Evolutionary conservation across 352 stramenopile species (phyloP).

Genomic region (Nothophytophthora sp.): DNA sequence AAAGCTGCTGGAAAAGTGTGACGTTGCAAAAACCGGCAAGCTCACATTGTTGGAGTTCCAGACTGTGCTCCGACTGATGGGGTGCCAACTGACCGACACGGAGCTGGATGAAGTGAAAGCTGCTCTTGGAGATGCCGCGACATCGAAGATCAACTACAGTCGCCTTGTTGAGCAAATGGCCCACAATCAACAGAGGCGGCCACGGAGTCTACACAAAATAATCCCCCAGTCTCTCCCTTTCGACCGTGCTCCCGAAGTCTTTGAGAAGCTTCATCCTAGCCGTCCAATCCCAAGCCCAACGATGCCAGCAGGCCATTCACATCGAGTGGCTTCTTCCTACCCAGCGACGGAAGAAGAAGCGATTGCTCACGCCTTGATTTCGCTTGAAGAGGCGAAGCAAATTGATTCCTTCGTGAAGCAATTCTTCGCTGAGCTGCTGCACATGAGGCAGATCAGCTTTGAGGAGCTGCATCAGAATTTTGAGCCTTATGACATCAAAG

Average conservation of each 20-base stretch:
- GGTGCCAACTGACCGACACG: slow-evolving; percentile 47
- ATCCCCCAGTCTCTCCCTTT: slow-evolving; percentile 13
- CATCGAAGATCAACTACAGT: slow-evolving; percentile 55
- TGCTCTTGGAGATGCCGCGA: slow-evolving; percentile 42
- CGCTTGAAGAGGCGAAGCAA: slow-evolving; percentile 43
- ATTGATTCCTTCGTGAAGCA: slow-evolving; percentile 43
- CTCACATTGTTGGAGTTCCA: slow-evolving; percentile 73
- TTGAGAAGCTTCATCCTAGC: slow-evolving; percentile 9
- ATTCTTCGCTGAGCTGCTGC: slow-evolving; percentile 54
- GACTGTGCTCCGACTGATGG: slow-evolving; percentile 79
- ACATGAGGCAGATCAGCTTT: slow-evolving; percentile 35
- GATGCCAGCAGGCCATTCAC: slow-evolving; percentile 4
- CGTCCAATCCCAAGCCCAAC: slow-evolving; percentile 16
- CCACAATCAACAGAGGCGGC: slow-evolving; percentile 17
- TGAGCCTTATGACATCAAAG: slow-evolving; percentile 59
- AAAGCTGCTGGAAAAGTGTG: slow-evolving; percentile 75
- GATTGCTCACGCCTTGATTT: slow-evolving; percentile 8
- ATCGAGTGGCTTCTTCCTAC: slow-evolving; percentile 3
- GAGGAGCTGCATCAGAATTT: slow-evolving; percentile 39
- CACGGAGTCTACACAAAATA: slow-evolving; percentile 19
- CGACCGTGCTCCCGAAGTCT: slow-evolving; percentile 10
- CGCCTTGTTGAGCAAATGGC: slow-evolving; percentile 50
- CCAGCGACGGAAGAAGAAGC: slow-evolving; percentile 1
- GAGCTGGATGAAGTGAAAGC: slow-evolving; percentile 59
- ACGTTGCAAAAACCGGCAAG: slow-evolving; percentile 45